Evolutionary conservation across 1,284 basidiomycete species (phyloP), one percentile per base, ranked within the genome.

Genomic region (Stereum hirsutum): DNA sequence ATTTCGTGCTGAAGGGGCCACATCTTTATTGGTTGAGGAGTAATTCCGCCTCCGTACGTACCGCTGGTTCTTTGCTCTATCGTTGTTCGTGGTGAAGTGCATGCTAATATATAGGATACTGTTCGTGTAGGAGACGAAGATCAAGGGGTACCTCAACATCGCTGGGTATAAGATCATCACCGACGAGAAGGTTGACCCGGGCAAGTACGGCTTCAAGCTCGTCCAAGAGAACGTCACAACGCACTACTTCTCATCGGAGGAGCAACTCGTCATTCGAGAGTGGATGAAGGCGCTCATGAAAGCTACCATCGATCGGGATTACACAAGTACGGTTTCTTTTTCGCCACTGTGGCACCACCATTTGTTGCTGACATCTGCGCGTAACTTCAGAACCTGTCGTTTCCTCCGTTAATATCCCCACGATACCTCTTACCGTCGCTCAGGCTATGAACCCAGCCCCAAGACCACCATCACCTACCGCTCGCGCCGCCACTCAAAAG

Each of bases 281-380:
- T 99, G 96, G 96, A 99, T 99, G 95, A 99, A 99, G 70, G 90
- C 92, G 8, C 78, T 99, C 54, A 97, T 98, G 90, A 99, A 99
- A 64, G 89, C 93, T 2, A 98, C 95, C 4, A 99, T 99, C 55
- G 86, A 80, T 14, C 71, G 96, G 44, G 92, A 96, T 61, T 95
- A 93, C 59, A 74, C 81, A 10, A 86, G 90, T 92, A 57, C 38
- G 83, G n/a, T n/a, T n/a, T n/a, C n/a, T n/a, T n/a, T n/a, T n/a
- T n/a, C n/a, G n/a, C n/a, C 70, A 24, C 35, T 25, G 25, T 23
- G 20, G 24, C 28, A 4, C 4, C 24, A 5, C 38, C 6, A 23
- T 5, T 41, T 39, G 8, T 37, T 12, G 5, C 15, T 6, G n/a
- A 11, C 31, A 41, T 17, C 3, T 15, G 33, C 12, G 25, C 25